These are phyloP conservation scores for Alternaria postmessia DNA, from an alignment of 2,329 filamentous ascomycete species.

Conservation along the genomic window DNA sequence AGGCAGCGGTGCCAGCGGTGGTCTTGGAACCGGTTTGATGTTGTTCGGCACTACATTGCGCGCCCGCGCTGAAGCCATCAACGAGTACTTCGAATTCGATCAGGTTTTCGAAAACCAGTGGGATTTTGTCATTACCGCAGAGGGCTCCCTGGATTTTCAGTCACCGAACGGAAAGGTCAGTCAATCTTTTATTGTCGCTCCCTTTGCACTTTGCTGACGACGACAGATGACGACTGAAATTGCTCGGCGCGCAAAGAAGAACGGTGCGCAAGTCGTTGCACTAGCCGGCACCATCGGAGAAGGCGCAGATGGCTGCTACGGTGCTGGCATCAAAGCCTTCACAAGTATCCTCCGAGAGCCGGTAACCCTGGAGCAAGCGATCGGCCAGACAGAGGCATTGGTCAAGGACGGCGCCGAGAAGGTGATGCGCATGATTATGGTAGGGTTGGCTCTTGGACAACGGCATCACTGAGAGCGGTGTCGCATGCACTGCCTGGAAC, in stretches of 20 bases:
- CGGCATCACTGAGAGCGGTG: conserved; percentile 11
- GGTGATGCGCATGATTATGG: conserved; percentile 50
- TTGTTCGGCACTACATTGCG: conserved; percentile 58
- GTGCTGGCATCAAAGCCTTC: conserved; percentile 47
- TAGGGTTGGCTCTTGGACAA: conserved; percentile 40
- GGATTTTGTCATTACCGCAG: conserved; percentile 62
- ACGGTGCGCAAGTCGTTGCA: conserved; percentile 57
- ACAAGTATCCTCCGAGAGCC: conserved; percentile 48
- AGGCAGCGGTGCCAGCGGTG: conserved; percentile 62
- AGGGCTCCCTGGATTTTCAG: conserved; percentile 62
- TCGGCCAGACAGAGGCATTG: conserved; percentile 45
- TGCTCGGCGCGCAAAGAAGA: conserved; percentile 57
- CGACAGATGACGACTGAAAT: conserved; percentile 61
- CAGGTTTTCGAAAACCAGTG: conserved; percentile 56
- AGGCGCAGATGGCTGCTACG: conserved; percentile 39
- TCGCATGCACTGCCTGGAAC: conserved; percentile 12
- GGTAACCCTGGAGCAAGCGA: conserved; percentile 46
- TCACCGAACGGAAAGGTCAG: conserved; percentile 56
- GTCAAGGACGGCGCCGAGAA: conserved; percentile 50
- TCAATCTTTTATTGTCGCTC: background rate
- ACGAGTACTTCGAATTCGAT: conserved; percentile 60
- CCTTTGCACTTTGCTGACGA: background rate
- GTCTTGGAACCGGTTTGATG: conserved; percentile 61
- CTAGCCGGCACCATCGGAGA: conserved; percentile 42
- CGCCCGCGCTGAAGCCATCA: conserved; percentile 60